Conservation (phyloP, 2,329 filamentous ascomycete species). For the Apiospora saccharicola region DNA sequence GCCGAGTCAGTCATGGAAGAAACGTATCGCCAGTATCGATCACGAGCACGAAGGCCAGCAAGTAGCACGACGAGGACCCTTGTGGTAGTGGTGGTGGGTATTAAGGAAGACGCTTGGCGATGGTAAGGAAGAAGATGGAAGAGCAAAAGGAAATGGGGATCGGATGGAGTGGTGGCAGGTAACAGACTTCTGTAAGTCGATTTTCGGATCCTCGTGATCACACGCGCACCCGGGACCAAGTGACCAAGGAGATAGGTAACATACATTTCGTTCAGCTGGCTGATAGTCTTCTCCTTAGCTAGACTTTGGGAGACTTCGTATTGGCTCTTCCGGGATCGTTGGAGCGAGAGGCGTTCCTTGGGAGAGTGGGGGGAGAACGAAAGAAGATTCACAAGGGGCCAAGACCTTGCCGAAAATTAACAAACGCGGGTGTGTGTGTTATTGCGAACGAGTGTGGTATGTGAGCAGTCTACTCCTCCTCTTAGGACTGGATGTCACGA, state of each 20-base stretch:
- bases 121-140: neutral
- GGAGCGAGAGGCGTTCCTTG: slow-evolving; percentile 11
- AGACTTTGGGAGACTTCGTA: slow-evolving; percentile 7
- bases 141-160: slow-evolving; percentile 4
- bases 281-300: neutral
- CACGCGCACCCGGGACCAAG: neutral
- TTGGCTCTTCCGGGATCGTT: neutral
- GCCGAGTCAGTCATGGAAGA: slow-evolving; percentile 5
- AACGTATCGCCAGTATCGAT: neutral
- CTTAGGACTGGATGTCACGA: neutral
- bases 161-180: neutral
- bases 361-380: neutral
- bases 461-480: slow-evolving; percentile 1
- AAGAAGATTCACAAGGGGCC: neutral
- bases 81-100: neutral
- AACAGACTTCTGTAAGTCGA: slow-evolving; percentile 12
- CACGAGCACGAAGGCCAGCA: neutral
- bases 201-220: neutral
- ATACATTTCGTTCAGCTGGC: slow-evolving; percentile 17
- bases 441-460: neutral
- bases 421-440: neutral
- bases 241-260: neutral
- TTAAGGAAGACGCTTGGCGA: neutral
- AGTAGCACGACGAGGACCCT: neutral
- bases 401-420: slow-evolving; percentile 3